Evolutionary conservation across 1,284 basidiomycete species (phyloP).

Genomic region (Cryptococcus sp.): DNA sequence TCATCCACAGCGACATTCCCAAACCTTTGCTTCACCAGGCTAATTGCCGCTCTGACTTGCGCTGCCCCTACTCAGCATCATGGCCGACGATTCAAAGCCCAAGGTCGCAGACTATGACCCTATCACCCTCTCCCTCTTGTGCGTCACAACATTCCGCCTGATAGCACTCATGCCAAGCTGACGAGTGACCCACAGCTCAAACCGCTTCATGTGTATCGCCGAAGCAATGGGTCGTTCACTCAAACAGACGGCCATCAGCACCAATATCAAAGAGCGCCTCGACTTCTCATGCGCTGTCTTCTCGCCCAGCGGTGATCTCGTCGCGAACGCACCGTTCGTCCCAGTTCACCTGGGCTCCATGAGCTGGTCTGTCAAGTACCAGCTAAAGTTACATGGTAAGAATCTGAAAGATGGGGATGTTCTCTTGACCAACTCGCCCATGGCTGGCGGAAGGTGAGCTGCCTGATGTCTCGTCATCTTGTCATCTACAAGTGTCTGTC

Average conservation of each 20-base stretch:
- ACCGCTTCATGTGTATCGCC: slow-evolving; percentile 46
- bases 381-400: slow-evolving; percentile 45
- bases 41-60: no score
- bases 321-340: slow-evolving; percentile 56
- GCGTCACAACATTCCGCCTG: slow-evolving; percentile 8
- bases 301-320: slow-evolving; percentile 50
- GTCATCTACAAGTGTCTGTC: not conserved
- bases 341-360: slow-evolving; percentile 55
- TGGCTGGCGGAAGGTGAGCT: slow-evolving; percentile 29
- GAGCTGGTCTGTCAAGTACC: slow-evolving; percentile 46
- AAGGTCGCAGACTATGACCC: slow-evolving; percentile 27
- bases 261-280: slow-evolving; percentile 46
- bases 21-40: not conserved
- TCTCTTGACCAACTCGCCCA: slow-evolving; percentile 53
- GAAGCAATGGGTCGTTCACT: slow-evolving; percentile 55
- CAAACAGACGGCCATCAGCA: slow-evolving; percentile 53
- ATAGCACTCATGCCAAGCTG: no score
- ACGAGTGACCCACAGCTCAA: slow-evolving; percentile 14
- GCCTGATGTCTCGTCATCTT: not conserved
- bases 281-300: slow-evolving; percentile 55
- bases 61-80: not conserved
- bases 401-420: slow-evolving; percentile 51
- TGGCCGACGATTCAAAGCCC: slow-evolving; percentile 4
- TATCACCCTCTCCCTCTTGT: slow-evolving; percentile 38
- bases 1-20: no score